Percentiles rank a stretch among this genome's conserved stretches.
These are phyloP conservation scores for Aspergillus unguis DNA, from an alignment of 2,329 filamentous ascomycete genomes.

Conservation along the genomic window DNA sequence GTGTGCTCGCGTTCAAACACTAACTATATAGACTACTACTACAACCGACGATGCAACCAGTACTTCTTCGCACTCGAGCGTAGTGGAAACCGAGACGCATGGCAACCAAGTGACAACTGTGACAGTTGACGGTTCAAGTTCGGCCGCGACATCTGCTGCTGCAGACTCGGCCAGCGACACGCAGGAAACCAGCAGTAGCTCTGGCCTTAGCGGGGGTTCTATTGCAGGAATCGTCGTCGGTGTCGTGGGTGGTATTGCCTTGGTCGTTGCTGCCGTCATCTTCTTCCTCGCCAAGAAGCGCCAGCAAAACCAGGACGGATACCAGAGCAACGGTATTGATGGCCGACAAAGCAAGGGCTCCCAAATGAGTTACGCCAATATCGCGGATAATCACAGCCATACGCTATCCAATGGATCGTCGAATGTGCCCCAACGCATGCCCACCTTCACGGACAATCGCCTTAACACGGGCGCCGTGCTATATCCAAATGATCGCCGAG, in stretches of 20 bases:
- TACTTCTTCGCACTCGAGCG: slow-evolving; percentile 2
- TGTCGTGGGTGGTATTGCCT: slow-evolving; percentile 36
- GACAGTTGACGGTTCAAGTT: slow-evolving; percentile 19
- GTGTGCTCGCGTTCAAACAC: neutral
- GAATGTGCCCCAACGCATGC: slow-evolving; percentile 22
- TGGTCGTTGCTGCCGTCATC: slow-evolving; percentile 37
- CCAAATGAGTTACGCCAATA: slow-evolving; percentile 33
- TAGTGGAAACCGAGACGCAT: slow-evolving; percentile 27
- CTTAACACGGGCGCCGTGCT: slow-evolving; percentile 43
- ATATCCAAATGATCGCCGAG: slow-evolving; percentile 40
- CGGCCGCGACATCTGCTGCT: slow-evolving; percentile 15
- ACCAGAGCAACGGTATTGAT: slow-evolving; percentile 29
- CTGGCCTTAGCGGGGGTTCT: slow-evolving; percentile 38
- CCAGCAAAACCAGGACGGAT: slow-evolving; percentile 25
- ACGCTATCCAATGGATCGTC: slow-evolving; percentile 25
- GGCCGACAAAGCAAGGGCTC: slow-evolving; percentile 34
- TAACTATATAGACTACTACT: neutral
- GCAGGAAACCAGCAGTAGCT: slow-evolving; percentile 14
- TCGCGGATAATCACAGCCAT: slow-evolving; percentile 27
- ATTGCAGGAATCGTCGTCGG: slow-evolving; percentile 47
- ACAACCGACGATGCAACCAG: neutral
- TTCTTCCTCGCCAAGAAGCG: slow-evolving; percentile 40
- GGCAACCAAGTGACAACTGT: slow-evolving; percentile 29
- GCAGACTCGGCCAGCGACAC: slow-evolving; percentile 14
- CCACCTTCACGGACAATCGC: slow-evolving; percentile 43